Evolutionary conservation across 2,329 filamentous ascomycete genomes (phyloP), one percentile per base, ranked within the genome.

Genomic region (Curvularia verruculosa): DNA sequence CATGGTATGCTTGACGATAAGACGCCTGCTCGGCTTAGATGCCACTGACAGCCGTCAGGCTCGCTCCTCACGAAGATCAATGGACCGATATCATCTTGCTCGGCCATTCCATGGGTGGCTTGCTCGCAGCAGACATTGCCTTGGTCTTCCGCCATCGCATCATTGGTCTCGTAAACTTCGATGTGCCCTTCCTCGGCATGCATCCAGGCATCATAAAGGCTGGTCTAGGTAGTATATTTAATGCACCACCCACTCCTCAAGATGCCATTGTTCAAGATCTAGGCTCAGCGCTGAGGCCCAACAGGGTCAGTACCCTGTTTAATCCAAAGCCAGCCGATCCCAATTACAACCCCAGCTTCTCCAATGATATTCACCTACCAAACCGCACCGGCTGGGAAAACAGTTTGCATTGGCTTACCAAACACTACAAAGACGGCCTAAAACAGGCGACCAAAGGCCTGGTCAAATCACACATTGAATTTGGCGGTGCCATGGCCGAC

Each of bases 21-120:
- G n/a, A n/a, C 41, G 31, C 31, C 26, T 28, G 18, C 12, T 36
- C n/a, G 29, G 36, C 5, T 26, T 19, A 15, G 21, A 23, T 21
- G 21, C 10, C n/a, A 39, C 57, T 67, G 34, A 66, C 36, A 23
- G 29, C 4, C 45, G n/a, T 40, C 56, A 86, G 84, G 91, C 80
- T 96, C 28, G 81, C 84, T 56, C 91, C 91, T 6, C 91, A 96
- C 67, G 89, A 94, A 74, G 85, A 85, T 26, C 78, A 83, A 3
- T 84, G 81, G 19, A 92, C 91, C 1, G 93, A 97, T 78, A 83
- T 96, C 2, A 82, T 97, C 19, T 81, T 97, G 3, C 80, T 96
- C 2, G 92, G 93, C 0, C 93, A 96, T 75, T 96, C 91, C 40
- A 94, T 97, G 87, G 93, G 93, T 15, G 93, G 93, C 1, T 81